A percentile compares a stretch with the other conserved stretches of the same genome.
phyloP scores from a whole-genome alignment of 1,139 yeast genomes.

The Taphrina deformans region DNA sequence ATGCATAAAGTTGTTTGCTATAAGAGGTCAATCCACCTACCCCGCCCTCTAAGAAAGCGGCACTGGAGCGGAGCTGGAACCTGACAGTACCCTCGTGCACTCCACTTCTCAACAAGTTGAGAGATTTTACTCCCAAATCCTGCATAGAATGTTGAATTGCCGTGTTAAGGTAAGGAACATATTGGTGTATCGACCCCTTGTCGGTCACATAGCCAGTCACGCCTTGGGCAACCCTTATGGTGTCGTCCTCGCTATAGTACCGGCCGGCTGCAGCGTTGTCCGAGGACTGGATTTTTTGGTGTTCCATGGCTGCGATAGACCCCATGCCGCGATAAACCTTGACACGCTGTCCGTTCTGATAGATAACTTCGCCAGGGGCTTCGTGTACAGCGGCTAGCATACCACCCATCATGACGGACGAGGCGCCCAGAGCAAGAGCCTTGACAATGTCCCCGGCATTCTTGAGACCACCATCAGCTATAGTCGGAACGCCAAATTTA shows the following conservation, averaged over 20 bases:
- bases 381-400: conserved; percentile 97
- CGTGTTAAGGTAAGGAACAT: conserved; percentile 86
- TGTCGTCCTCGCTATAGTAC: conserved; percentile 93
- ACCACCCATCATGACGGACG: conserved; percentile 99
- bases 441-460: conserved; percentile 98
- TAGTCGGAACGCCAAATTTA: conserved; percentile 90
- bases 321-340: conserved; percentile 99
- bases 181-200: conserved; percentile 92
- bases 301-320: conserved; percentile 98
- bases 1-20: conserved; percentile 82
- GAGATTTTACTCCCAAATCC: conserved; percentile 85
- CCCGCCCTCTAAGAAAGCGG: conserved; percentile 99
- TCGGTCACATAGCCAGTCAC: conserved; percentile 96
- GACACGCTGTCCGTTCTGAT: conserved; percentile 96
- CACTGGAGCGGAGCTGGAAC: conserved; percentile 96
- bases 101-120: conserved; percentile 61
- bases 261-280: conserved; percentile 98
- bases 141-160: conserved; percentile 99
- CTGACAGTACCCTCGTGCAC: conserved; percentile 73
- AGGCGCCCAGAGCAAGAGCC: conserved; percentile 95
- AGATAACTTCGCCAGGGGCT: conserved; percentile 97
- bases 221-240: conserved; percentile 98
- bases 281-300: conserved; percentile 55
- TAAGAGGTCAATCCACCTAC: conserved; percentile 94
- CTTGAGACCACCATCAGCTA: conserved; percentile 99